Evolutionary conservation across 2,329 filamentous ascomycete species (phyloP).

Genomic region (Fusarium sp.): DNA sequence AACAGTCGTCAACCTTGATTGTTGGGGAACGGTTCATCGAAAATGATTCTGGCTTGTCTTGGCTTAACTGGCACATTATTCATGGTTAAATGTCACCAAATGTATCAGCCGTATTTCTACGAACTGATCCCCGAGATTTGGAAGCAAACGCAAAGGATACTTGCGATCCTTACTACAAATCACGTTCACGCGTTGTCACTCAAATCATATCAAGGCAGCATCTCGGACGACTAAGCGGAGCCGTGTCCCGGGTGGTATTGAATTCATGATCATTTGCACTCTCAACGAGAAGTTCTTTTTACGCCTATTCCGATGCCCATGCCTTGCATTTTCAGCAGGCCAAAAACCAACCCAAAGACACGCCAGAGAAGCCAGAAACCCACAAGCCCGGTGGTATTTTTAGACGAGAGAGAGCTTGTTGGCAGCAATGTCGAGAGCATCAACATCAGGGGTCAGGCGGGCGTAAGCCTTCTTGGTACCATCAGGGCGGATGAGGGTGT

Average conservation of each 20-base stretch:
- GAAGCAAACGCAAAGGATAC: neutral
- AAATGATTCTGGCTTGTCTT: neutral
- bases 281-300: slow-evolving; percentile 49
- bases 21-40: neutral
- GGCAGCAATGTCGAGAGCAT: slow-evolving; percentile 98
- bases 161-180: neutral
- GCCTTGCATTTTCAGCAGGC: slow-evolving; percentile 50
- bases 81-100: neutral
- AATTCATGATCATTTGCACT: slow-evolving; percentile 49
- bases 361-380: slow-evolving; percentile 47
- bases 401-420: slow-evolving; percentile 91
- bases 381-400: slow-evolving; percentile 39
- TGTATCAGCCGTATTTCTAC: neutral
- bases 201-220: neutral
- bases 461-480: slow-evolving; percentile 99
- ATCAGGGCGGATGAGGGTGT: slow-evolving; percentile 98
- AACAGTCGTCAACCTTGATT: neutral
- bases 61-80: neutral
- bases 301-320: slow-evolving; percentile 52
- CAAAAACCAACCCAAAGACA: slow-evolving; percentile 48
- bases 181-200: neutral
- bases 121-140: too few relatives aligned
- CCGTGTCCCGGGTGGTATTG: slow-evolving; percentile 42
- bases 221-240: slow-evolving; percentile 13
- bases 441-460: slow-evolving; percentile 93